A percentile compares a stretch with the other conserved stretches of the same genome.
phyloP scores from a whole-genome alignment of 257 asterid species.

The Salvia rosmarinus region DNA sequence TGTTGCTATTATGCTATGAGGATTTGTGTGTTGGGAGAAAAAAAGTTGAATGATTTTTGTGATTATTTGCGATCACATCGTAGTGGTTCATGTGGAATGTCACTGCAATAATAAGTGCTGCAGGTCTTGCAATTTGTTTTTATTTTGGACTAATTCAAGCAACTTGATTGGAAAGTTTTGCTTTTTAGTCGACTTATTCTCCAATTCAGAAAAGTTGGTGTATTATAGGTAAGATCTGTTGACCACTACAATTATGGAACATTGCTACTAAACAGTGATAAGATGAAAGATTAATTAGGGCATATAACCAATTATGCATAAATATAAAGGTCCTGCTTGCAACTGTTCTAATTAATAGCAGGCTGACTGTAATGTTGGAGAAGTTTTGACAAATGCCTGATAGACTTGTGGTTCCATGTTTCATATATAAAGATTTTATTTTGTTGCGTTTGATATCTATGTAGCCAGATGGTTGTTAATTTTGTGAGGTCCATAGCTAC shows the following conservation, averaged over 20 bases:
- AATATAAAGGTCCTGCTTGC: too few relatives aligned
- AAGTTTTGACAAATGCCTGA: neutral
- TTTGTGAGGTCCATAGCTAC: too few relatives aligned
- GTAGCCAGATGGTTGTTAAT: too few relatives aligned
- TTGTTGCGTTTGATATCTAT: too few relatives aligned
- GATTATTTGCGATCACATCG: conserved; percentile 28
- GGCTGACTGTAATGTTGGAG: too few relatives aligned
- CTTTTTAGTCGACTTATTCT: neutral
- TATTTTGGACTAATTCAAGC: neutral
- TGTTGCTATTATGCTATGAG: too few relatives aligned
- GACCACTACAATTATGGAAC: neutral
- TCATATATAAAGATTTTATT: too few relatives aligned
- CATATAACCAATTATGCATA: too few relatives aligned
- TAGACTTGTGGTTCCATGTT: neutral
- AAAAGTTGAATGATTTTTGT: conserved; percentile 3
- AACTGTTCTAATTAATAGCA: too few relatives aligned
- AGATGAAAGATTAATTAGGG: too few relatives aligned
- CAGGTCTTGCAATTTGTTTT: conserved; percentile 26
- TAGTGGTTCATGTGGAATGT: conserved; percentile 29
- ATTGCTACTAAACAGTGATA: too few relatives aligned
- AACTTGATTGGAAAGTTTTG: conserved; percentile 27
- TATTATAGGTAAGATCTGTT: neutral
- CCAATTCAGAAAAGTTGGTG: conserved; percentile 1
- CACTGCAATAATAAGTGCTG: neutral
- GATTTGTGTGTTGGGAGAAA: neutral